Evolutionary conservation across 2,329 filamentous ascomycete genomes (phyloP).

Genomic region (Colletotrichum euphorbiae): DNA sequence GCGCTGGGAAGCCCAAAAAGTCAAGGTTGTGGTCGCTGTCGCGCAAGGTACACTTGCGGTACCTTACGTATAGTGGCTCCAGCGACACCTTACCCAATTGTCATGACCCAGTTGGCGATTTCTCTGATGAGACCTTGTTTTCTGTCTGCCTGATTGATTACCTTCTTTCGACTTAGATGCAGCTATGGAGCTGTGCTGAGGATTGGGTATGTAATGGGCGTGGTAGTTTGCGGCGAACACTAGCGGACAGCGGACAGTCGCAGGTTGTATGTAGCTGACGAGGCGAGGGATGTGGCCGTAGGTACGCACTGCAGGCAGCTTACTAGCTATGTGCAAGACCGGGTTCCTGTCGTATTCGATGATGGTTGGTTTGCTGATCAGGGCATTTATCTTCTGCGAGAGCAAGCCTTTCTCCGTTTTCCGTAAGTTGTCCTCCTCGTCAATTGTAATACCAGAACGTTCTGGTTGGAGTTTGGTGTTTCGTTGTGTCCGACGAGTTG

Average conservation of each 20-base stretch:
- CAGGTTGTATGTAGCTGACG: neutral
- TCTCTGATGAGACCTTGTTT: neutral
- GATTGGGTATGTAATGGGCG: neutral
- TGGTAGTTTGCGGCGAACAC: conserved; percentile 29
- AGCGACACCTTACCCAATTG: conserved; percentile 29
- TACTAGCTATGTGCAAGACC: conserved; percentile 25
- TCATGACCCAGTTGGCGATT: conserved; percentile 12
- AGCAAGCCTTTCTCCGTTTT: conserved; percentile 1
- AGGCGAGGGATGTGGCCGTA: conserved; percentile 14
- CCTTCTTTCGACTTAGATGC: conserved; percentile 8
- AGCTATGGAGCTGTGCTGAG: neutral
- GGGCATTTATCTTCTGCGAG: neutral
- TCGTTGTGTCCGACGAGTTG: neutral
- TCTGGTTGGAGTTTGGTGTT: neutral
- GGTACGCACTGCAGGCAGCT: conserved; percentile 6
- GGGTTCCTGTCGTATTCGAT: conserved; percentile 15
- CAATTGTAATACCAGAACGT: neutral
- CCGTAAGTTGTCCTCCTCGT: neutral
- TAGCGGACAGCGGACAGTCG: conserved; percentile 19
- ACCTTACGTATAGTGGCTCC: conserved; percentile 27
- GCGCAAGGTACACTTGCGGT: conserved; percentile 30
- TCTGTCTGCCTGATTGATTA: conserved; percentile 8
- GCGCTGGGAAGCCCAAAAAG: conserved; percentile 9
- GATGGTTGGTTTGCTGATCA: conserved; percentile 18
- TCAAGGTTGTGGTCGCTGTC: conserved; percentile 2